phyloP scores from a whole-genome alignment of 805 yeast species.

The Candida tammaniensis region DNA sequence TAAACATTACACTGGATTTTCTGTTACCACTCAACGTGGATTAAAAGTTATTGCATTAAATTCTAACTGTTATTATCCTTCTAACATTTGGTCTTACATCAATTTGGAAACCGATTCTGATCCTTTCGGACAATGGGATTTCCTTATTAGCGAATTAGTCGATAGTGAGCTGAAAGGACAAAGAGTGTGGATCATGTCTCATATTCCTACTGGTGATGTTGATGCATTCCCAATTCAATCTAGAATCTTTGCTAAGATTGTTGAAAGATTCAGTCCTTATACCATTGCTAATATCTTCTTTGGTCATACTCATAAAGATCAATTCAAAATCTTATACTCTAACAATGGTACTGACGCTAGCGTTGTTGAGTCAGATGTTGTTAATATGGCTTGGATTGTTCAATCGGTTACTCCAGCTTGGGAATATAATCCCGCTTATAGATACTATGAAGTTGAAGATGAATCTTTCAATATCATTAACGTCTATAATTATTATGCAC shows the following conservation, averaged over 20 bases:
- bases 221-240: slow-evolving; percentile 65
- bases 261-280: slow-evolving; percentile 65
- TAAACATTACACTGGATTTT: slow-evolving; percentile 42
- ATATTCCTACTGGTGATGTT: slow-evolving; percentile 54
- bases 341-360: slow-evolving; percentile 39
- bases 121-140: slow-evolving; percentile 60
- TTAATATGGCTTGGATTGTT: slow-evolving; percentile 61
- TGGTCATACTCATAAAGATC: slow-evolving; percentile 72
- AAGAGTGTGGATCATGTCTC: slow-evolving; percentile 73
- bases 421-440: slow-evolving; percentile 67
- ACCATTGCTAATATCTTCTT: slow-evolving; percentile 67
- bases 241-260: slow-evolving; percentile 50
- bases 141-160: slow-evolving; percentile 58
- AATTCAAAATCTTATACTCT: slow-evolving; percentile 57
- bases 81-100: slow-evolving; percentile 53
- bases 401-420: slow-evolving; percentile 65
- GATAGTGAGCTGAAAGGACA: slow-evolving; percentile 56
- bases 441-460: slow-evolving; percentile 66
- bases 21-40: slow-evolving; percentile 50
- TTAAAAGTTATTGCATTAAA: slow-evolving; percentile 51
- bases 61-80: slow-evolving; percentile 65
- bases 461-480: slow-evolving; percentile 60
- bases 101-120: slow-evolving; percentile 52
- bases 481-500: slow-evolving; percentile 56
- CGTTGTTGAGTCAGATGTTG: slow-evolving; percentile 40